Evolutionary conservation across 106 monocot species (phyloP), one percentile per base, ranked within the genome.

Genomic region (Dioscorea alata): DNA sequence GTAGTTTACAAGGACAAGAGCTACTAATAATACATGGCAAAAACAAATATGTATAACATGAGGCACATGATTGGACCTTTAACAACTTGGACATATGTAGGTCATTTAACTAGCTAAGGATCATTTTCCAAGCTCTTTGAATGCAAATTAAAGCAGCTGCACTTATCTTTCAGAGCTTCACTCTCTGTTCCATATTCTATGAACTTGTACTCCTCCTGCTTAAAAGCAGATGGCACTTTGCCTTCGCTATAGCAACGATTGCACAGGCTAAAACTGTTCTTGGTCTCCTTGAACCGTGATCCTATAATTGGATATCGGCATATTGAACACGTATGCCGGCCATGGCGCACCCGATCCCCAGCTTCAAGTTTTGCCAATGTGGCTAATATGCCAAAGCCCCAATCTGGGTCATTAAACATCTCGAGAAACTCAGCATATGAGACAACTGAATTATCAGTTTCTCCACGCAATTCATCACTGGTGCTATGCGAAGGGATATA

Each of bases 171-270:
- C 66, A 99, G 71, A 50, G 89, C 90, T 60, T 93, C 92, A 9
- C 85, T 63, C 73, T 99, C 90, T 2, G 74, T 87, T 61, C 85
- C 92, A 85, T 92, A 99, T 68, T 99, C 97, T 70, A 76, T 99
- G 76, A 99, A 99, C 50, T 75, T 82, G 75, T 90, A 99, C 70
- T 99, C 97, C 48, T 99, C 92, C 58, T 82, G 77, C 68, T 99
- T 99, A 73, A 74, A 83, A 65, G 78, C 73, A 25, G 90, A 90
- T 4, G 97, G 97, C 58, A 99, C 97, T 73, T 93, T 99, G 54
- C 97, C 97, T 83, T 99, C 92, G 48, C 97, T 92, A 71, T 99
- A 99, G 69, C 97, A 99, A 23, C 75, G 75, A 61, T 85, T 92
- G 57, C 97, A 99, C 19, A 99, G 70, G 71, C 90, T 99, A 71